These are phyloP conservation scores for Aureobasidium uvarum DNA, from an alignment of 2,329 filamentous ascomycete genomes.

Conservation along the genomic window DNA sequence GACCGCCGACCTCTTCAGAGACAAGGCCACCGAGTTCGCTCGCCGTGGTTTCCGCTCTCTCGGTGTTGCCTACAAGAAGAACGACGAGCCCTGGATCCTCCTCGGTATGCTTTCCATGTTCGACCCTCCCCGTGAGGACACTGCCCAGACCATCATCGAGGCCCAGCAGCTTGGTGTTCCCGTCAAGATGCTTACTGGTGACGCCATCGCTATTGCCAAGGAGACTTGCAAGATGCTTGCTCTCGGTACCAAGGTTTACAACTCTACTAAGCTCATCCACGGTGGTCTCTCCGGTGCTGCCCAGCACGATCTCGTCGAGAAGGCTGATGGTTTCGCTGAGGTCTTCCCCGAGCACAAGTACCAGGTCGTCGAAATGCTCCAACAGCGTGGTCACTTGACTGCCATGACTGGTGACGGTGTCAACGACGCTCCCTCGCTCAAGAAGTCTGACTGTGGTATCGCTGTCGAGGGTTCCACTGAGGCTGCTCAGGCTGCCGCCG, in stretches of 20 bases:
- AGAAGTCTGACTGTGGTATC: slow-evolving; percentile 73
- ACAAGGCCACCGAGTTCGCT: slow-evolving; percentile 72
- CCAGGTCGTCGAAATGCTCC: slow-evolving; percentile 72
- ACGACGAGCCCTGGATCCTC: slow-evolving; percentile 69
- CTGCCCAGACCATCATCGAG: slow-evolving; percentile 73
- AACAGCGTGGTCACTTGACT: slow-evolving; percentile 69
- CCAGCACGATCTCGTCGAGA: slow-evolving; percentile 73
- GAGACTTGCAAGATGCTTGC: slow-evolving; percentile 81
- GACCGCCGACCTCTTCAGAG: slow-evolving; percentile 64
- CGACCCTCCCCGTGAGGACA: slow-evolving; percentile 75
- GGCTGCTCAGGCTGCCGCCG: slow-evolving; percentile 68
- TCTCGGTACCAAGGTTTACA: slow-evolving; percentile 77
- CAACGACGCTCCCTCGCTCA: slow-evolving; percentile 70
- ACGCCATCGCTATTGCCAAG: slow-evolving; percentile 75
- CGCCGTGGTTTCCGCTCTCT: slow-evolving; percentile 77
- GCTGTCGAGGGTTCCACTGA: slow-evolving; percentile 70
- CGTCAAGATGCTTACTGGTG: slow-evolving; percentile 80
- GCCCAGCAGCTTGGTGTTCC: slow-evolving; percentile 72
- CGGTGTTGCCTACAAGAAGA: slow-evolving; percentile 75
- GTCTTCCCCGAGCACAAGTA: slow-evolving; percentile 76
- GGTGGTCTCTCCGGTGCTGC: slow-evolving; percentile 70
- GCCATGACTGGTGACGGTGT: slow-evolving; percentile 77
- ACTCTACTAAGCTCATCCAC: slow-evolving; percentile 74
- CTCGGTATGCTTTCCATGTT: slow-evolving; percentile 78
- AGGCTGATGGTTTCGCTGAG: slow-evolving; percentile 70